phyloP scores from a whole-genome alignment of 805 yeast species.

The Naumovozyma dairenensis region DNA sequence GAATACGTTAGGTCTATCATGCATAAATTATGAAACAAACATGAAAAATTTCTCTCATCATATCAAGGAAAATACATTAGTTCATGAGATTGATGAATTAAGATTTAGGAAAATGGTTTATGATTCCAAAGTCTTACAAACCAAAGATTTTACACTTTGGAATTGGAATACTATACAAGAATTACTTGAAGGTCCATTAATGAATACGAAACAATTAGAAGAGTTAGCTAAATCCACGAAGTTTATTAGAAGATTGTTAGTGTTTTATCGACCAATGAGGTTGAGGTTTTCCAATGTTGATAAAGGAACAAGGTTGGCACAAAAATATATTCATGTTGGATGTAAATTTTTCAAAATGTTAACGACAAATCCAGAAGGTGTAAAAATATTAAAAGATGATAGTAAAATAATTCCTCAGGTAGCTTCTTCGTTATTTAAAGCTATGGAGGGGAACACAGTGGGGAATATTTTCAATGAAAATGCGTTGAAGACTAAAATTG shows the following conservation, averaged over 20 bases:
- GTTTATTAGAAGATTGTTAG: constrained; percentile 70
- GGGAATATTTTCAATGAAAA: constrained; percentile 64
- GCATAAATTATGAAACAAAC: constrained; percentile 17
- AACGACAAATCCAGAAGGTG: constrained; percentile 55
- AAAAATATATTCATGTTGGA: constrained; percentile 60
- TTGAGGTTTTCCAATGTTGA: constrained; percentile 57
- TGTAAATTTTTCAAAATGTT: constrained; percentile 62
- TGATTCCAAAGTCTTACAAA: constrained; percentile 61
- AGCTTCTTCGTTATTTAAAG: constrained; percentile 63
- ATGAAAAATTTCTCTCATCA: constrained; percentile 17
- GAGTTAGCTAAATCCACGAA: constrained; percentile 73
- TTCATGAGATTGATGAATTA: constrained; percentile 44
- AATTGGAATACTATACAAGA: constrained; percentile 69
- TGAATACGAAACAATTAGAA: constrained; percentile 60
- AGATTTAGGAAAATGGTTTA: constrained; percentile 56
- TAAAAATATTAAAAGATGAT: constrained; percentile 53
- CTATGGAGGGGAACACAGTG: constrained; percentile 28
- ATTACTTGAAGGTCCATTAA: constrained; percentile 76
- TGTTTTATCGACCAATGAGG: constrained; percentile 88
- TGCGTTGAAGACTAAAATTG: constrained; percentile 52
- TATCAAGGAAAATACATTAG: constrained; percentile 17
- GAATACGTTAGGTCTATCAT: constrained; percentile 28
- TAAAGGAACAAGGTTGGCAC: constrained; percentile 38
- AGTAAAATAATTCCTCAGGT: constrained; percentile 72
- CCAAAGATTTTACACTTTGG: constrained; percentile 80